Conservation (phyloP, 805 yeast species). For the Ogataea trehalophila region DNA sequence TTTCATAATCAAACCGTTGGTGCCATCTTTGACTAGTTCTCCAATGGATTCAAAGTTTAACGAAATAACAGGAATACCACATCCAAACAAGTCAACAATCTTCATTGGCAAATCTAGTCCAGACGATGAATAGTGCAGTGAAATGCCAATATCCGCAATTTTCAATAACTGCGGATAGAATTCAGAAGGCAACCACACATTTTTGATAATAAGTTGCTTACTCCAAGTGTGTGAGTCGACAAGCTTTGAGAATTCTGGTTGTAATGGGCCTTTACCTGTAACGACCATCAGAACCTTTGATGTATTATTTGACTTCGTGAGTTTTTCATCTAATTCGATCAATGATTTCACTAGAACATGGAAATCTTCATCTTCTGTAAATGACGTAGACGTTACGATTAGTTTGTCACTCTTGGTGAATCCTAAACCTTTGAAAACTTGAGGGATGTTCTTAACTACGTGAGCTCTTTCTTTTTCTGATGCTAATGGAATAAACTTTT, state of each 20-base stretch:
- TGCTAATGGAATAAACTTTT: constrained; percentile 52
- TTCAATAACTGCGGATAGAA: constrained; percentile 76
- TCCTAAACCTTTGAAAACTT: constrained; percentile 24
- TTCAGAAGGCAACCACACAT: constrained; percentile 72
- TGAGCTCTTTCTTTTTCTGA: constrained; percentile 22
- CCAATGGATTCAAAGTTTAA: constrained; percentile 69
- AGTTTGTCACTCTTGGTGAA: constrained; percentile 42
- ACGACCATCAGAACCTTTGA: constrained; percentile 64
- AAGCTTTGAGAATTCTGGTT: constrained; percentile 35
- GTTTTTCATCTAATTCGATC: constrained; percentile 45
- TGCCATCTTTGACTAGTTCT: constrained; percentile 67
- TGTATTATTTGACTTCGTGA: constrained; percentile 19
- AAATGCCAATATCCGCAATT: constrained; percentile 81
- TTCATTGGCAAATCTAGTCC: constrained; percentile 98
- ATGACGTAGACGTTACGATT: constrained; percentile 85
- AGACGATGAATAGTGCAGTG: constrained; percentile 86
- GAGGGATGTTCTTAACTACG: constrained; percentile 33
- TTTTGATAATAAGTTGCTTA: constrained; percentile 48
- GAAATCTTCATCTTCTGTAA: constrained; percentile 94
- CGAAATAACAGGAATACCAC: constrained; percentile 88
- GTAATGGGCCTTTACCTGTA: constrained; percentile 96
- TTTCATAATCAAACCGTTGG: constrained; percentile 62
- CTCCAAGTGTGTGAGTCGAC: constrained; percentile 30
- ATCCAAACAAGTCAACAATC: constrained; percentile 92
- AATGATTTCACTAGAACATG: constrained; percentile 64